Evolutionary conservation across 345 rosid species (phyloP).

Genomic region (Murraya koenigii): DNA sequence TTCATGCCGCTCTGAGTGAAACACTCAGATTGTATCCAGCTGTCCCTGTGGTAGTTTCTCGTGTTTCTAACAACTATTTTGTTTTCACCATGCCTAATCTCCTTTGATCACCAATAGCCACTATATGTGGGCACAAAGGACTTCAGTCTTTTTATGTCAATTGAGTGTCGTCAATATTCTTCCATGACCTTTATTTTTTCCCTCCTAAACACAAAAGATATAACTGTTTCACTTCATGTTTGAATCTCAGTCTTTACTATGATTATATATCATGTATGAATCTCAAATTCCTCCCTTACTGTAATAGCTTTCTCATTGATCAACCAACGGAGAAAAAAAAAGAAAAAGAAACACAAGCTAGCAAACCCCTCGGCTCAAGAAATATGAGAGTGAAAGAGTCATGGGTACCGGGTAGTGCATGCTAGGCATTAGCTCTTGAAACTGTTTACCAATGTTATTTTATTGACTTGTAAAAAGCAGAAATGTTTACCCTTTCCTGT

Average conservation of each 20-base stretch:
- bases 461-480: neutral
- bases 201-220: neutral
- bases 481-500: neutral
- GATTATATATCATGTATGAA: neutral
- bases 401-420: neutral
- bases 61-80: neutral
- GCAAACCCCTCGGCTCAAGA: neutral
- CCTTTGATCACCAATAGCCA: neutral
- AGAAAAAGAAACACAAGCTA: neutral
- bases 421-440: neutral
- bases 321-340: neutral
- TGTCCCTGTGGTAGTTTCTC: conserved; percentile 37
- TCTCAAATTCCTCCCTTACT: neutral
- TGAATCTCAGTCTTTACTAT: neutral
- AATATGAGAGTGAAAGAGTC: neutral
- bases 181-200: neutral
- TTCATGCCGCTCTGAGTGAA: conserved; percentile 37
- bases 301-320: neutral
- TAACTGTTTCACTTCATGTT: neutral
- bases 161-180: neutral
- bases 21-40: conserved; percentile 45
- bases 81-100: neutral
- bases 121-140: neutral
- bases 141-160: neutral
- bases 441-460: neutral